Evolutionary conservation across 345 rosid species (phyloP), one percentile per base, ranked within the genome.

Genomic region (Aquilaria malaccensis): DNA sequence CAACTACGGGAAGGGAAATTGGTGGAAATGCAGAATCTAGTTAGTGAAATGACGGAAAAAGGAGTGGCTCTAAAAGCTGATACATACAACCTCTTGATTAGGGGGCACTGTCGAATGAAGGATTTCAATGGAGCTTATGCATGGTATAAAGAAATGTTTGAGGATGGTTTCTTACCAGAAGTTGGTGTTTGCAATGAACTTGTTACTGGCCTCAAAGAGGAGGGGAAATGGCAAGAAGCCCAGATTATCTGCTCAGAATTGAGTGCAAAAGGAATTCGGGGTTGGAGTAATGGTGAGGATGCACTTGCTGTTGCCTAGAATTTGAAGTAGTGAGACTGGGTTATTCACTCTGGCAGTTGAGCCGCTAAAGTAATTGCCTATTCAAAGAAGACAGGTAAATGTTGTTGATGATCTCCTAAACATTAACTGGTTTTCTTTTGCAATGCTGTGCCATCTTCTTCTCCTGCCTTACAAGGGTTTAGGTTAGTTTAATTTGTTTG

Each of bases 61-160:
- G 81, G 72, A 54, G 46, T 82, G 71, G 61, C 56, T 50, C 87
- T 79, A 31, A 77, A 77, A 72, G 93, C 85, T 47, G 96, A 83
- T 76, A 89, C 96, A 2, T 89, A 83, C 66, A 72, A 64, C 67
- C 52, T 88, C 65, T 65, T 91, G 62, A 70, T 92, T 62, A 80
- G 73, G 57, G 91, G 87, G 33, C 64, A 79, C 63, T 85, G 91
- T 52, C 79, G 83, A 56, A 55, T 43, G 15, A 78, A 73, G 62
- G 78, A 82, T 56, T 85, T 74, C 62, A 37, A 33, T 47, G 87
- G 79, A 48, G 98, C 89, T 37, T 88, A 83, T 69, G 30, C 9
- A 70, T 86, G 95, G 92, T 85, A 77, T 72, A 76, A 83, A 72
- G 87, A 84, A 76, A 86, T 88, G 95, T 56, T 79, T 15, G 82